Base-by-base conservation (phyloP, 2,329 filamentous ascomycete genomes). In the Parastagonospora nodorum region DNA sequence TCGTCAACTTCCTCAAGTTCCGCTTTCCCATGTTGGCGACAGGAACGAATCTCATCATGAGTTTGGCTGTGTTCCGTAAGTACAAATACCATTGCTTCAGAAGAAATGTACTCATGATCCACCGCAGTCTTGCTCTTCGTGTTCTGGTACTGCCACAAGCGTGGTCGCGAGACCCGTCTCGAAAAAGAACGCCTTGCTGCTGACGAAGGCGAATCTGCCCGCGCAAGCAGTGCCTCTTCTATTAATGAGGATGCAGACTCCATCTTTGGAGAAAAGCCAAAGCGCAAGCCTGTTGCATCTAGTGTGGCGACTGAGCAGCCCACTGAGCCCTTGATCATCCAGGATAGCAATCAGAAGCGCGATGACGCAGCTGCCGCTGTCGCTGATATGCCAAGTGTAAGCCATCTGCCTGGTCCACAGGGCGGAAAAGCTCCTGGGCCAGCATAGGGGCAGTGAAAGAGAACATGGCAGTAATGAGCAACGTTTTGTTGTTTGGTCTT, bases 141-240 rank as follows among this genome's bases (percentile, higher is more conserved):
- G 38, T 87, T 97, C 64, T 99, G 93, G 92, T 99, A 97, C 77
- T 97, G 92, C 77, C 88, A 97, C 76, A 97, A 97, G 78, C 89
- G 94, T 46, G 94, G 94, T 33, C 86, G 86, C 38, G 93, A 99
- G 77, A 87, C 86, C 6, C 84, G 94, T 43, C 83, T 97, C 10
- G 87, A 88, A 68, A 84, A 79, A 43, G 82, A 84, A 56, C 75
- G 78, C 11, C 69, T 80, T 12, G 60, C 66, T 40, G 58, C 66
- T 40, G 60, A 72, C 64, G 71, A 70, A 8, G 53, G 42, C 1
- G 63, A 61, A 2, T 64, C 67, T 9, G 61, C 59, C 1, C 55
- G 65, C 29, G 64, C 59, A 2, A 71, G 65, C 41, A 63, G 65
- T 48, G 60, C 63, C 1, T 70, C 68, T 9, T 69, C 68, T 4